Evolutionary conservation across 1,139 yeast species (phyloP), one percentile per base, ranked within the genome.

Genomic region (Blastobotrys capitulatus): DNA sequence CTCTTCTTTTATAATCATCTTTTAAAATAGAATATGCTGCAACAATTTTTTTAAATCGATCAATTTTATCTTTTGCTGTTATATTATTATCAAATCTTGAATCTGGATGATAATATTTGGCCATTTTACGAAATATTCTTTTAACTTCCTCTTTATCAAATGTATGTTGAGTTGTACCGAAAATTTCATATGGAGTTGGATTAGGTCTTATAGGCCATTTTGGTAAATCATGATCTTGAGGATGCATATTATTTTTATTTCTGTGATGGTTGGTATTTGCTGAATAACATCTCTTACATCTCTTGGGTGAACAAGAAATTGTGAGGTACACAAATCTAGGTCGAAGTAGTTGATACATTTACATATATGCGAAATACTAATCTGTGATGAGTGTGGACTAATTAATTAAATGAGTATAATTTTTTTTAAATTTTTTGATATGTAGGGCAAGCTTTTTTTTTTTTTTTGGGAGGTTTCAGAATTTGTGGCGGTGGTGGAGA

Each of bases 51-150:
- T 85, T 86, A 65, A 88, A 90, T 51, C 96, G 69, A 15, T 72
- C 75, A 6, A 60, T 58, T 45, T 58, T 55, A 20, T 53, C 51
- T 27, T 53, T 55, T 6, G 45, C 43, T n/a, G 53, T 41, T 15
- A 53, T 42, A 15, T 48, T 52, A 9, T 37, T 48, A 6, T 16
- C 19, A 13, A 38, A 4, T n/a, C 29, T 20, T 8, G 48, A 69
- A 67, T 92, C 98, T 0, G 98, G 97, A 61, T 92, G 97, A 61
- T 92, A 90, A 7, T 82, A 63, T 65, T 86, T 88, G 15, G 94
- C 92, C 49, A 82, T 76, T 50, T 77, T 74, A 57, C 77, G 75
- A 63, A 86, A 90, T 39, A 72, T 72, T 34, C 66, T 56, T 61
- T 83, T 83, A 51, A 90, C 63, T 22, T 66, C 58, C 44, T 68